These are phyloP conservation scores for Pseudogymnoascus sp. DNA, from an alignment of 2,329 filamentous ascomycete species.

Conservation along the genomic window DNA sequence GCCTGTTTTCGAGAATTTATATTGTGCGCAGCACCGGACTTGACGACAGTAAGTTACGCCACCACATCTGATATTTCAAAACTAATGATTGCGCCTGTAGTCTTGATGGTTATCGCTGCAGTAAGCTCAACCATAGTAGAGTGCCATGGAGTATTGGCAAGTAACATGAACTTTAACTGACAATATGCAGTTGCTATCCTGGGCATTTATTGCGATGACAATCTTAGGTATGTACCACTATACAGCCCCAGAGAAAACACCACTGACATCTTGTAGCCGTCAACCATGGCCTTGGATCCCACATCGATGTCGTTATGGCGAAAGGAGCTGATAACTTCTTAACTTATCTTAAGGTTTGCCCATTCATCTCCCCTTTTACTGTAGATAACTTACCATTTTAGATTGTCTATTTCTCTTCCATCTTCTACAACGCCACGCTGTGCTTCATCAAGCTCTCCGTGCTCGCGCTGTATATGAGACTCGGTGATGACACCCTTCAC, in stretches of 20 bases:
- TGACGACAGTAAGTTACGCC: slow-evolving; percentile 7
- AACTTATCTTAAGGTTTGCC: slow-evolving; percentile 2
- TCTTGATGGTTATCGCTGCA: slow-evolving; percentile 6
- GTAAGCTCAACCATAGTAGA: neutral
- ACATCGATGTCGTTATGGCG: neutral
- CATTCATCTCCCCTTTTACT: neutral
- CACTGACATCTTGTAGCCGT: slow-evolving; percentile 8
- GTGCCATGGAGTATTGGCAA: neutral
- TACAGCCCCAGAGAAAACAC: neutral
- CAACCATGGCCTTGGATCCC: slow-evolving; percentile 5
- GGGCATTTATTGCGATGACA: slow-evolving; percentile 9
- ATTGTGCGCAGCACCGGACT: slow-evolving; percentile 7
- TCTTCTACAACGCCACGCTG: slow-evolving; percentile 10
- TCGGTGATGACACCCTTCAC: slow-evolving; percentile 33
- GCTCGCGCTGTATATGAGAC: slow-evolving; percentile 37
- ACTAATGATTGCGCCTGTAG: neutral
- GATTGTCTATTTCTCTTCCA: slow-evolving; percentile 9
- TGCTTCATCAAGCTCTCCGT: slow-evolving; percentile 40
- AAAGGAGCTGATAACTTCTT: neutral
- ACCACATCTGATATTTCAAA: neutral
- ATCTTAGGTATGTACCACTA: neutral
- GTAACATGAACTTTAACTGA: neutral
- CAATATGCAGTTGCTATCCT: slow-evolving; percentile 4
- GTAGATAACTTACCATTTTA: neutral
- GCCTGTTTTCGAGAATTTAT: slow-evolving; percentile 10